Conservation (phyloP, 139 green algal genomes). For the Astrephomene gubernaculifera region DNA sequence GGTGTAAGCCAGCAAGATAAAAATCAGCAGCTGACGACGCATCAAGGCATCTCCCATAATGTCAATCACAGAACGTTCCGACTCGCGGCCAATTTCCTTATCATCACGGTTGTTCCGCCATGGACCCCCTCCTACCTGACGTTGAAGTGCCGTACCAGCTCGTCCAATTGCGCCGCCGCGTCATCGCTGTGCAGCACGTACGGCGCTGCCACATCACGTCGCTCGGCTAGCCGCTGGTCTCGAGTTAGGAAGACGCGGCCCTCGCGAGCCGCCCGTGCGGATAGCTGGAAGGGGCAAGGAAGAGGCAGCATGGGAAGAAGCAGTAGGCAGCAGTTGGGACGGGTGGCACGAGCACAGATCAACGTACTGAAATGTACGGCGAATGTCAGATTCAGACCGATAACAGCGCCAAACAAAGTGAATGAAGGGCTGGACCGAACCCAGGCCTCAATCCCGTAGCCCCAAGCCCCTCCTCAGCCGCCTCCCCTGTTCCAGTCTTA, state of each 20-base stretch:
- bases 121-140: conserved; percentile 41
- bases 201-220: conserved; percentile 53
- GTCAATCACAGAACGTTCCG: too few relatives aligned
- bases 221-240: conserved; percentile 56
- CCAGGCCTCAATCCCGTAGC: too few relatives aligned
- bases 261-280: conserved; percentile 28
- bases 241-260: conserved; percentile 70
- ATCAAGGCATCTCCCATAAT: too few relatives aligned
- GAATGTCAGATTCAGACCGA: too few relatives aligned
- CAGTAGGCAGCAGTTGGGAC: background rate
- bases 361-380: too few relatives aligned
- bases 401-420: too few relatives aligned
- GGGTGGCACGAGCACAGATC: too few relatives aligned
- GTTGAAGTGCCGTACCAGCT: conserved; percentile 63
- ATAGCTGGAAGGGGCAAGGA: conserved; percentile 17
- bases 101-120: too few relatives aligned
- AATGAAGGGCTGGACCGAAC: too few relatives aligned
- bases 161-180: conserved; percentile 56
- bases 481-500: background rate
- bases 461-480: background rate
- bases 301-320: background rate
- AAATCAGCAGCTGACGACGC: too few relatives aligned
- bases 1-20: too few relatives aligned
- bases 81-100: too few relatives aligned
- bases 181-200: conserved; percentile 56